phyloP scores from a whole-genome alignment of 2,329 filamentous ascomycete species.

The Cordyceps sp. region DNA sequence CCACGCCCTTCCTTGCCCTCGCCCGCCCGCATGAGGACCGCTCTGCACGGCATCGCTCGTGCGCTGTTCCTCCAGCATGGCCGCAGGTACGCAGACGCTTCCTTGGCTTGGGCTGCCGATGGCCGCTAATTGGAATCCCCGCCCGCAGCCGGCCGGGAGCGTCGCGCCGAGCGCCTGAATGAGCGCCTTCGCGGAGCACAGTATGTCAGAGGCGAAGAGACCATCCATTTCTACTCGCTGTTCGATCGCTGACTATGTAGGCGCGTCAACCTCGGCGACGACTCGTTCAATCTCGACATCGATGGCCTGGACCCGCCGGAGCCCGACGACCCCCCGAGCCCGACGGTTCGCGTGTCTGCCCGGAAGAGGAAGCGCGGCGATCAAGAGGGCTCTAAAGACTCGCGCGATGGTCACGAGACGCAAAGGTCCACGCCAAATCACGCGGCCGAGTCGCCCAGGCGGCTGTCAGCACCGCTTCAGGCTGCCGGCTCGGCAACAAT shows the following conservation, averaged over 20 bases:
- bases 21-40: too few species aligned
- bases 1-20: too few species aligned
- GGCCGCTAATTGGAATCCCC: too few species aligned
- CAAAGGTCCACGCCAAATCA: too few species aligned
- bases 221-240: not conserved
- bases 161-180: constrained; percentile 44
- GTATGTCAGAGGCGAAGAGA: constrained; percentile 29
- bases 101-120: too few species aligned
- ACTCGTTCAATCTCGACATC: constrained; percentile 39
- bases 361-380: constrained; percentile 28
- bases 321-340: constrained; percentile 8
- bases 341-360: constrained; percentile 16
- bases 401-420: too few species aligned
- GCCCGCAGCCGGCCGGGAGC: constrained; percentile 19
- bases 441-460: too few species aligned
- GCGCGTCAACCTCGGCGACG: constrained; percentile 39
- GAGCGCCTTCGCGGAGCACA: constrained; percentile 49
- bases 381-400: too few species aligned
- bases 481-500: too few species aligned
- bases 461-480: too few species aligned
- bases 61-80: constrained; percentile 11
- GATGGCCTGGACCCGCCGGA: constrained; percentile 18
- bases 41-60: too few species aligned
- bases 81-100: constrained; percentile 20
- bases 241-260: constrained; percentile 12